Evolutionary conservation across 1,139 yeast species (phyloP).

Genomic region (Lodderomyces pseudojiufengensis): DNA sequence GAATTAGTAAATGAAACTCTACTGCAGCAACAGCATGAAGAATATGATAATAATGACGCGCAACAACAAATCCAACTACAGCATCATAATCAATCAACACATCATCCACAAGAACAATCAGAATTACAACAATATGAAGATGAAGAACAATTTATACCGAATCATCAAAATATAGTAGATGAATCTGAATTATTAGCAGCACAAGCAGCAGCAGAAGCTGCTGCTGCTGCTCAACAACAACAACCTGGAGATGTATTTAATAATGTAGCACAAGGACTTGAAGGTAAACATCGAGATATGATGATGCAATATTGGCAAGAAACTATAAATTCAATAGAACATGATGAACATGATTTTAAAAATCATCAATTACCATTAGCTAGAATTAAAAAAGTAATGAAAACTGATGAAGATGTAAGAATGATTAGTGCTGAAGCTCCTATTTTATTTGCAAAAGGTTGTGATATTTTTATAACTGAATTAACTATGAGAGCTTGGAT

Average conservation of each 20-base stretch:
- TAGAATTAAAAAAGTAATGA: conserved; percentile 93
- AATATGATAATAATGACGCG: too few relatives aligned
- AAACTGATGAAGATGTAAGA: conserved; percentile 93
- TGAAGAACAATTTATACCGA: conserved; percentile 1
- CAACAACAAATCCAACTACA: too few relatives aligned
- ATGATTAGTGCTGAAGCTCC: conserved; percentile 99
- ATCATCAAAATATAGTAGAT: conserved; percentile 4
- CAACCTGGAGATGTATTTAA: conserved; percentile 71
- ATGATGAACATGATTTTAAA: conserved; percentile 86
- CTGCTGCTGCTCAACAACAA: conserved; percentile 43
- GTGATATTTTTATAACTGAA: conserved; percentile 95
- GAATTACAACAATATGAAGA: conserved; percentile 3
- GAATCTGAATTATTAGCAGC: conserved; percentile 39
- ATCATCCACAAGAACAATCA: background rate
- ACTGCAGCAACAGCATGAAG: too few relatives aligned
- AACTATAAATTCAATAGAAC: conserved; percentile 85
- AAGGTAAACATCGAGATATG: conserved; percentile 76
- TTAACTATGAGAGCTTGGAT: conserved; percentile 99
- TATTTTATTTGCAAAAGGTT: conserved; percentile 92
- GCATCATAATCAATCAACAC: background rate
- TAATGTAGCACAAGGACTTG: conserved; percentile 90
- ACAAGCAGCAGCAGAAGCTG: conserved; percentile 50
- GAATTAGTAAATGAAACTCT: conserved; percentile 2
- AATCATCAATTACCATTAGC: conserved; percentile 94
- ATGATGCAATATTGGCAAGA: conserved; percentile 98